Evolutionary conservation across 2,329 filamentous ascomycete genomes (phyloP), one percentile per base, ranked within the genome.

Genomic region (Fusarium pseudocircinatum): DNA sequence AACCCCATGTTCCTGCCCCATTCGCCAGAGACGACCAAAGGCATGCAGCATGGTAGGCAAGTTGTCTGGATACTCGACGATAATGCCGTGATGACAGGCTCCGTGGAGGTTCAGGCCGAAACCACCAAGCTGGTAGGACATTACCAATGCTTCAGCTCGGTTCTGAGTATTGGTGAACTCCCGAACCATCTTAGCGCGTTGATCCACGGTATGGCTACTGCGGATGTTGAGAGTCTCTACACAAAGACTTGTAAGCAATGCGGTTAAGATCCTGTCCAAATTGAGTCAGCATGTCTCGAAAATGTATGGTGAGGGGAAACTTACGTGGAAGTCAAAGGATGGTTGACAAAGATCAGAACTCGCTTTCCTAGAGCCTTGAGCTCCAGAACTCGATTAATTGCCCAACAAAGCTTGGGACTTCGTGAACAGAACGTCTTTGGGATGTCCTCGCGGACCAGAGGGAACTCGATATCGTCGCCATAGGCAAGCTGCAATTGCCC

Each of bases 351-450:
- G 9, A 63, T 10, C 3, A 63, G 22, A 3, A 63, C 60, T 1
- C 42, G 42, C 0, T 58, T 4, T 3, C 28, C 22, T 0, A 36
- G 32, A 9, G 0, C 18, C 2, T 28, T 30, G 0, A 63, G 42
- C 6, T 63, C 50, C 0, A 63, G 15, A 2, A 42, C 36, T 0
- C 52, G 30, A 3, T 42, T 28, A 0, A 63, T 30, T 2, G 52
- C 16, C 34, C 40, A 58, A 8, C 50, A 39, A 24, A 58, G 14
- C 40, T 63, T 63, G 7, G 60, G 14, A 5, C 42, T 49, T 1
- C 32, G 32, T 7, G 49, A 4, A 2, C 32, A 52, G 4, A 52
- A 52, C 0, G 49, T 20, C 9, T 36, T 52, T 0, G 2, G 4
- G n/a, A 52, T 52, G 16, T 52, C 49, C 1, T 26, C 32, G 0